Base-by-base conservation (phyloP, 345 rosid species). In the Eucalyptus microcorys region DNA sequence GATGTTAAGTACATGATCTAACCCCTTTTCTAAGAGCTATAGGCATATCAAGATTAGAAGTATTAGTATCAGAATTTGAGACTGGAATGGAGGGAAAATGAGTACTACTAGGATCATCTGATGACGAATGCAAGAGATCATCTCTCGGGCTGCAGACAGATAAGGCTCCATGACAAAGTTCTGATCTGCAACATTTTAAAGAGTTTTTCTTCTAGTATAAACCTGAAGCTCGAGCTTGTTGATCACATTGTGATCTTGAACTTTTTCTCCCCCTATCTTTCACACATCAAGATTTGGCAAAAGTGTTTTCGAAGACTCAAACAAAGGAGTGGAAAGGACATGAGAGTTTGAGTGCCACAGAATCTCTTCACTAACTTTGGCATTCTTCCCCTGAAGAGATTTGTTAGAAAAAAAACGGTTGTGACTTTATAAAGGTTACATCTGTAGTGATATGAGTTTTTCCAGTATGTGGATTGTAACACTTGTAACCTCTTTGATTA, bases 161-260 rank as follows among this genome's bases (percentile, higher is more conserved):
- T 71, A 2, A 19, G 81, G 45, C 2, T 71, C 14, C 45, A 34
- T 34, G 14, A 34, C 6, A 71, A 71, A 4, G 14, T 71, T 71
- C 1, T 34, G 0, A 71, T 34, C 1, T 5, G 14, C 81, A 17
- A 71, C 43, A 26, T 71, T 71, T 34, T 71, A 14, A 71, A 34
- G 26, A 68, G 26, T 71, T 71, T 71, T 19, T 68, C 4, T 19
- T 71, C 26, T 17, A 19, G 14, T 17, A 71, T 19, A 71, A 71
- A 71, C 14, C 1, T 71, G 0, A 34, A 34, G 8, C 24, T 71
- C 1, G 1, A 0, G 14, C 24, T 3, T 71, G 43, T 71, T 34
- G 7, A 71, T 71, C 14, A 71, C 4, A 17, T 71, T 71, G 0
- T 71, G 43, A 71, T 34, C 81, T 34, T 34, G 26, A 71, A 71